phyloP scores from a whole-genome alignment of 1,139 yeast genomes.

The Saccharomycopsis phalli region DNA sequence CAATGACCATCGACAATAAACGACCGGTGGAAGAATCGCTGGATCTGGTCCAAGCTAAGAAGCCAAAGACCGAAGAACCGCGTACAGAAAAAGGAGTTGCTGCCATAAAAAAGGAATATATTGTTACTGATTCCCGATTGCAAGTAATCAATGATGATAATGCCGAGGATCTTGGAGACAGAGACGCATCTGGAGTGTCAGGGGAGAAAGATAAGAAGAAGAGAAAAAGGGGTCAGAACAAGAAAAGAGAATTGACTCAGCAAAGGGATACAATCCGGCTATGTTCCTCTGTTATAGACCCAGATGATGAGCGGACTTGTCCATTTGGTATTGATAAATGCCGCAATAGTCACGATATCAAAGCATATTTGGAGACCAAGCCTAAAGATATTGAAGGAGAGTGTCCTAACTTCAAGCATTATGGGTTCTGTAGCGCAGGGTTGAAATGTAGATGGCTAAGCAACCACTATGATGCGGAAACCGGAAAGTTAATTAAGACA shows the following conservation, averaged over 20 bases:
- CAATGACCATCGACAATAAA: not conserved
- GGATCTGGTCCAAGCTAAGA: not conserved
- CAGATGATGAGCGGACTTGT: constrained; percentile 43
- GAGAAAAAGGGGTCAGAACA: constrained; percentile 77
- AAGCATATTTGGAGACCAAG: constrained; percentile 53
- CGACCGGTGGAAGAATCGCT: not conserved
- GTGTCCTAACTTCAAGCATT: constrained; percentile 76
- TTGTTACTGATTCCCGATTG: constrained; percentile 28
- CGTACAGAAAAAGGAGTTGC: constrained; percentile 45
- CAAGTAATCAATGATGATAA: constrained; percentile 24
- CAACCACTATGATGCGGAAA: constrained; percentile 54
- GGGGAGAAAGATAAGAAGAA: constrained; percentile 40
- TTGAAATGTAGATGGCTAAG: constrained; percentile 85
- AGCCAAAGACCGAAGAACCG: constrained; percentile 2
- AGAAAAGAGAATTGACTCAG: constrained; percentile 73
- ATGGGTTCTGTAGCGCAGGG: constrained; percentile 91
- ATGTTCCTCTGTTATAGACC: constrained; percentile 56
- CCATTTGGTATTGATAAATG: constrained; percentile 64
- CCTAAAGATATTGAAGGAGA: constrained; percentile 60
- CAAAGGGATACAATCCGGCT: constrained; percentile 54
- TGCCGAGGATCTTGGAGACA: constrained; percentile 38
- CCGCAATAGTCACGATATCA: constrained; percentile 67
- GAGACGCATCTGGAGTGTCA: constrained; percentile 34
- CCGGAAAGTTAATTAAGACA: constrained; percentile 35
- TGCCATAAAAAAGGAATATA: constrained; percentile 53